phyloP scores from a whole-genome alignment of 768 basidiomycete species.

The Mycena maculata region DNA sequence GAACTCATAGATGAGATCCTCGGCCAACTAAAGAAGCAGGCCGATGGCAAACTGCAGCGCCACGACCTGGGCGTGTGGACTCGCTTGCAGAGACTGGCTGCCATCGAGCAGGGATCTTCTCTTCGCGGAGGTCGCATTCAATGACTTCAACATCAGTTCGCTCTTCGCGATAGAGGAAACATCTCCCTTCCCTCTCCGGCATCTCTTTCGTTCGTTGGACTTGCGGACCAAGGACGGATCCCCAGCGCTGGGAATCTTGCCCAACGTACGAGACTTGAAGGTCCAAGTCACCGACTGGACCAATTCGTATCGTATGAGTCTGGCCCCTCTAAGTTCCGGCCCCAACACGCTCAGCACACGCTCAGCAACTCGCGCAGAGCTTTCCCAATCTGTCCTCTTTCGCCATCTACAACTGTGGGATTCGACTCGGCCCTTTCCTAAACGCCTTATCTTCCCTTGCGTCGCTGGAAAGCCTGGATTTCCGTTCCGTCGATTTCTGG shows the following conservation, averaged over 20 bases:
- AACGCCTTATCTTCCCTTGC: not conserved
- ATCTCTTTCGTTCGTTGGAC: constrained; percentile 8
- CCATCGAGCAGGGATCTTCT: constrained; percentile 25
- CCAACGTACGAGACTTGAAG: not conserved
- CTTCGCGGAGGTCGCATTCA: constrained; percentile 19
- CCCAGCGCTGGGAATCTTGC: not conserved
- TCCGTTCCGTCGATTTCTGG: too few species aligned
- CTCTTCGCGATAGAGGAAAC: not conserved
- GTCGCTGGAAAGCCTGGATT: not conserved
- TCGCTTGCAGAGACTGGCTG: constrained; percentile 8
- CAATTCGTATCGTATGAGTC: not conserved
- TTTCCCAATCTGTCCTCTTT: not conserved
- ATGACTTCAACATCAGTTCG: constrained; percentile 5
- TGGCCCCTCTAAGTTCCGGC: too few species aligned
- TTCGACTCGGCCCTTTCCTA: not conserved
- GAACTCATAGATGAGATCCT: too few species aligned
- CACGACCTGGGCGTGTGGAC: too few species aligned
- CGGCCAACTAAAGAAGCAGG: too few species aligned
- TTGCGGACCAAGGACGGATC: not conserved
- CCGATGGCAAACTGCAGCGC: too few species aligned
- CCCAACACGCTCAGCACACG: too few species aligned
- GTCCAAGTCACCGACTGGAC: too few species aligned
- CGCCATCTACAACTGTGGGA: not conserved
- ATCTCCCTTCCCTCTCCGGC: constrained; percentile 7
- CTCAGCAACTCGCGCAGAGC: not conserved